phyloP scores from a whole-genome alignment of 495 filamentous ascomycete species.

The Neurospora sp. region DNA sequence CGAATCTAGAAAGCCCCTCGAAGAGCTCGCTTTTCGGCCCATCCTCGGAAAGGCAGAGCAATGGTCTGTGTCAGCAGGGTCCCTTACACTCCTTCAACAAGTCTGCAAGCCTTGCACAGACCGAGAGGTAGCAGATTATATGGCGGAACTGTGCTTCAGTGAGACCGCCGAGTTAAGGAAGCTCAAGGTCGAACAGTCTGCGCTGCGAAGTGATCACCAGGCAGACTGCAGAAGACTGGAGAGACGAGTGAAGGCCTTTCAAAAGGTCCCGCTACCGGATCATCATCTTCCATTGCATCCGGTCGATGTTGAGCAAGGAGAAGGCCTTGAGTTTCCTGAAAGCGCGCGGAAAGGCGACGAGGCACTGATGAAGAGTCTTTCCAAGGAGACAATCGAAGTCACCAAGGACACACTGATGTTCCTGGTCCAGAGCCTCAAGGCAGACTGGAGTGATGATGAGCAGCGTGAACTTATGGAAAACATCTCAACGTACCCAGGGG shows the following conservation, averaged over 20 bases:
- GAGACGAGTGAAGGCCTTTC: slow-evolving; percentile 20
- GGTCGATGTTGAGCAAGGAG: slow-evolving; percentile 36
- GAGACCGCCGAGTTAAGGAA: slow-evolving; percentile 4
- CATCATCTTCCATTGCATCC: slow-evolving; percentile 37
- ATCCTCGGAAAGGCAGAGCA: slow-evolving; percentile 11
- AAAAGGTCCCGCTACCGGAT: slow-evolving; percentile 22
- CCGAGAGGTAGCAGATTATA: slow-evolving; percentile 2
- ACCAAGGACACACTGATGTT: slow-evolving; percentile 8
- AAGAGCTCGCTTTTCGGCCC: slow-evolving; percentile 9
- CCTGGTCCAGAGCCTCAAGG: slow-evolving; percentile 21
- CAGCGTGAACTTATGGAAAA: slow-evolving; percentile 21
- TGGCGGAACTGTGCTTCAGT: slow-evolving; percentile 8
- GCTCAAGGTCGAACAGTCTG: slow-evolving; percentile 42
- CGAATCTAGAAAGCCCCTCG: slow-evolving; percentile 2
- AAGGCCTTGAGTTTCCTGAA: slow-evolving; percentile 25
- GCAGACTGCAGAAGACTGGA: slow-evolving; percentile 30
- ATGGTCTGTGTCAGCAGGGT: slow-evolving; percentile 5
- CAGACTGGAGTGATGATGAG: slow-evolving; percentile 27
- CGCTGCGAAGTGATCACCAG: slow-evolving; percentile 40
- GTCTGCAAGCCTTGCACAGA: slow-evolving; percentile 9
- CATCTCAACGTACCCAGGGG: slow-evolving; percentile 22
- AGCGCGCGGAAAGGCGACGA: background rate
- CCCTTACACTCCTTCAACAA: slow-evolving; percentile 14
- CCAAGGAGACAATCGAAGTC: slow-evolving; percentile 13
- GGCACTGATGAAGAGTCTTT: background rate